phyloP scores from a whole-genome alignment of 129 eudicot species.

The Saussurea involucrata region DNA sequence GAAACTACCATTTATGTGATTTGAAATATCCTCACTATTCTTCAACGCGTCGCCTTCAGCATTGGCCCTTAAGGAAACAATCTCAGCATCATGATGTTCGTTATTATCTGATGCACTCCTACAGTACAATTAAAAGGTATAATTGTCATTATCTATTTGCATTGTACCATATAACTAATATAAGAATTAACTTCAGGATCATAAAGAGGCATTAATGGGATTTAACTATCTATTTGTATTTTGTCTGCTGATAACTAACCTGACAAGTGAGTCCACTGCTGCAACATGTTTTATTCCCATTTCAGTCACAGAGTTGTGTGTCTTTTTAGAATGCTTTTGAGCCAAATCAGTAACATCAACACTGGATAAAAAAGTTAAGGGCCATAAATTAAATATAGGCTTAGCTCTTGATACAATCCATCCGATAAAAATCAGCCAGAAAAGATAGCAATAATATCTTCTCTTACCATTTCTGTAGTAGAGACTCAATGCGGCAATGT shows the following conservation, averaged over 20 bases:
- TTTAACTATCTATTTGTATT: neutral
- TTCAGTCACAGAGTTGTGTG: conserved; percentile 45
- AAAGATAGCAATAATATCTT: neutral
- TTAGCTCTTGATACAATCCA: neutral
- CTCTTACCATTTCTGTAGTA: conserved; percentile 65
- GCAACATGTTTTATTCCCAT: conserved; percentile 45
- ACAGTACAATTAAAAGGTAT: neutral
- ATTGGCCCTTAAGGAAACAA: conserved; percentile 48
- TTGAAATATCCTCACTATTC: conserved; percentile 46
- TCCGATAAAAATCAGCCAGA: neutral
- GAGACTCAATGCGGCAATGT: conserved; percentile 83
- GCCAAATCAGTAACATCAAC: conserved; percentile 53
- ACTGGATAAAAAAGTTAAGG: conserved; percentile 30
- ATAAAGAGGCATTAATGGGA: neutral
- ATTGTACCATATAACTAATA: neutral
- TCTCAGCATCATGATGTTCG: conserved; percentile 55
- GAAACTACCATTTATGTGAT: conserved; percentile 46
- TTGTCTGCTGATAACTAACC: conserved; percentile 30
- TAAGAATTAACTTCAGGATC: neutral
- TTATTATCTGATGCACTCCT: conserved; percentile 44
- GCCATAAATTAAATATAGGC: neutral
- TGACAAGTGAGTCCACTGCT: conserved; percentile 37
- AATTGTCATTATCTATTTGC: neutral
- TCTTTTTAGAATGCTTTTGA: conserved; percentile 44
- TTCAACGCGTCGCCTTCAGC: conserved; percentile 49